phyloP scores from a whole-genome alignment of 129 eudicot genomes.

The Escallonia rubra region DNA sequence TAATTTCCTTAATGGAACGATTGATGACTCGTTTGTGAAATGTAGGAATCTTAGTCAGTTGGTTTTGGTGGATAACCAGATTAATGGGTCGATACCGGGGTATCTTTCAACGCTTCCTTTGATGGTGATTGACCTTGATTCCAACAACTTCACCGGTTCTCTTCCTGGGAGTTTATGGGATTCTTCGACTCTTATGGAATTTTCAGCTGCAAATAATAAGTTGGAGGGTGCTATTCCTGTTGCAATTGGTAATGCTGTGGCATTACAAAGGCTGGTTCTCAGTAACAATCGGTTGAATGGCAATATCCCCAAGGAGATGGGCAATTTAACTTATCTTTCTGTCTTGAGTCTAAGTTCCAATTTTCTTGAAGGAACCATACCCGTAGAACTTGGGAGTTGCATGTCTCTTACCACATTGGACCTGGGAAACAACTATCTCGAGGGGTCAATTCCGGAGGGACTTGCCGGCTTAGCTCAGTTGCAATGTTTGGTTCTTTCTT shows the following conservation, averaged over 20 bases:
- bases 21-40: conserved; percentile 54
- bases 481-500: conserved; percentile 62
- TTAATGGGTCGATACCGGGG: conserved; percentile 55
- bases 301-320: conserved; percentile 46
- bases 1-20: conserved; percentile 55
- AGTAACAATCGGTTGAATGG: conserved; percentile 46
- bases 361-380: conserved; percentile 44
- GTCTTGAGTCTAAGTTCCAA: conserved; percentile 61
- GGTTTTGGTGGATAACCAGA: conserved; percentile 43
- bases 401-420: conserved; percentile 56
- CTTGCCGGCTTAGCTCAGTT: conserved; percentile 43
- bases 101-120: conserved; percentile 54
- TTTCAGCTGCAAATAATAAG: conserved; percentile 62
- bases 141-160: conserved; percentile 50
- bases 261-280: conserved; percentile 47
- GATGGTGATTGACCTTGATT: conserved; percentile 68
- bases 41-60: conserved; percentile 59
- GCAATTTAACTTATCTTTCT: conserved; percentile 44
- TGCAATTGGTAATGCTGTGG: conserved; percentile 40
- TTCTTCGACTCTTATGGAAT: conserved; percentile 47
- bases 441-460: conserved; percentile 54
- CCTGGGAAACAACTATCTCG: conserved; percentile 54
- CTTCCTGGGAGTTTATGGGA: conserved; percentile 59
- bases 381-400: conserved; percentile 50
- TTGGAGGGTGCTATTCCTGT: conserved; percentile 43